Evolutionary conservation across 768 basidiomycete genomes (phyloP).

Genomic region (Tephrocybe sp.): DNA sequence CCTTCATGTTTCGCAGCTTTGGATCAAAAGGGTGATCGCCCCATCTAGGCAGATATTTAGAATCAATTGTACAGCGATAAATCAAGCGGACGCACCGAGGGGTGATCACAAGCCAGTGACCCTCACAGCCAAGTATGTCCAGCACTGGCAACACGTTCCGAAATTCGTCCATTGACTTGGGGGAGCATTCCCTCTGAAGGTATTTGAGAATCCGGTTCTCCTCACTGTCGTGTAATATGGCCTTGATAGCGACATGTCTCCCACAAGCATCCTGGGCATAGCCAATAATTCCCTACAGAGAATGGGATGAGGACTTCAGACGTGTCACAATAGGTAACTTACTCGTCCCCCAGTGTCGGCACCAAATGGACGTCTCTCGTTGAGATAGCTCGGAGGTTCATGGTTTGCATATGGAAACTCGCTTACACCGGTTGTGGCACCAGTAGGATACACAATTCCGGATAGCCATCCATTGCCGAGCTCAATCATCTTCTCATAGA

Average conservation of each 20-base stretch:
- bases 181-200: not conserved
- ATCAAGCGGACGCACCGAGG: slow-evolving; percentile 20
- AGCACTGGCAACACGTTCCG: slow-evolving; percentile 21
- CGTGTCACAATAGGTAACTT: no score
- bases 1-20: not conserved
- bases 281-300: slow-evolving; percentile 1
- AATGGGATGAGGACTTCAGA: no score
- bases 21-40: not conserved
- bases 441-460: no score
- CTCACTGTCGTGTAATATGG: not conserved
- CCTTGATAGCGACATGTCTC: slow-evolving; percentile 11
- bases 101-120: slow-evolving; percentile 27
- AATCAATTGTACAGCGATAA: not conserved
- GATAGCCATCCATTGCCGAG: no score
- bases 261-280: slow-evolving; percentile 8
- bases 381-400: no score
- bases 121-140: slow-evolving; percentile 21
- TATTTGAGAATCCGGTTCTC: not conserved
- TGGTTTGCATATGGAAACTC: no score
- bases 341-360: no score
- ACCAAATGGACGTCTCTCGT: no score
- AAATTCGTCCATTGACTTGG: not conserved
- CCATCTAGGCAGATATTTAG: slow-evolving; percentile 16
- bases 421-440: no score
- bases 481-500: no score